phyloP scores from a whole-genome alignment of 2,329 filamentous ascomycete species.

The Colletotrichum falcatum region DNA sequence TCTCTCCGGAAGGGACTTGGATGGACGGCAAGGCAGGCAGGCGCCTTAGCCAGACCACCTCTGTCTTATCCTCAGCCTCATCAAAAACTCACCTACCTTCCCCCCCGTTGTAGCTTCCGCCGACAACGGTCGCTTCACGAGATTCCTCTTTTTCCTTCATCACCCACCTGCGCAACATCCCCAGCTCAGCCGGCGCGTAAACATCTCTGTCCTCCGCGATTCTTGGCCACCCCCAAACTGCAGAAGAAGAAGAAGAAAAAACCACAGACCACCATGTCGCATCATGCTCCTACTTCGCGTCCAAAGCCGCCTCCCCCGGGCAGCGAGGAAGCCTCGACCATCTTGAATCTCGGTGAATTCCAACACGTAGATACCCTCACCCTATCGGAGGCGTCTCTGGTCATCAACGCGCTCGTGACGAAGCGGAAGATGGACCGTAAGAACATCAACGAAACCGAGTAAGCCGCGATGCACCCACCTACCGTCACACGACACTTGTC shows the following conservation, averaged over 20 bases:
- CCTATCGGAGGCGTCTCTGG: constrained; percentile 89
- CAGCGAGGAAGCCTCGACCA: constrained; percentile 87
- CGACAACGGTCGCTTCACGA: constrained; percentile 9
- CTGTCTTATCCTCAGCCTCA: constrained; percentile 36
- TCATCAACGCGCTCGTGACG: constrained; percentile 89
- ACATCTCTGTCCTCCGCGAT: background rate
- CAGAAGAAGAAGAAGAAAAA: no score
- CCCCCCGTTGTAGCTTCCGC: background rate
- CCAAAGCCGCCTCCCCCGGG: constrained; percentile 76
- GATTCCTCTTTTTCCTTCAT: background rate
- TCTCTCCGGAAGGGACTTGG: background rate
- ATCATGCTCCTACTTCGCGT: constrained; percentile 64
- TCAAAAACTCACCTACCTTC: constrained; percentile 1
- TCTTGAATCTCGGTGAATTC: constrained; percentile 92
- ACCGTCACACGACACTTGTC: constrained; percentile 4
- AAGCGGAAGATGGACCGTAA: constrained; percentile 84
- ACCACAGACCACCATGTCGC: constrained; percentile 26
- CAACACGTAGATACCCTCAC: constrained; percentile 91
- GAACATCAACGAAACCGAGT: constrained; percentile 88
- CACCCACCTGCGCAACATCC: background rate
- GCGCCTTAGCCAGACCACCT: no score
- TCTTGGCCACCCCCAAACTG: background rate
- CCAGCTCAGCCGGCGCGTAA: background rate
- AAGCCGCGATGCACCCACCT: constrained; percentile 6
- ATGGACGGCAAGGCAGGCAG: constrained; percentile 11